A percentile compares a stretch with the other conserved stretches of the same genome.
Conservation (phyloP, 2,329 filamentous ascomycete genomes). For the Periconia sp. region DNA sequence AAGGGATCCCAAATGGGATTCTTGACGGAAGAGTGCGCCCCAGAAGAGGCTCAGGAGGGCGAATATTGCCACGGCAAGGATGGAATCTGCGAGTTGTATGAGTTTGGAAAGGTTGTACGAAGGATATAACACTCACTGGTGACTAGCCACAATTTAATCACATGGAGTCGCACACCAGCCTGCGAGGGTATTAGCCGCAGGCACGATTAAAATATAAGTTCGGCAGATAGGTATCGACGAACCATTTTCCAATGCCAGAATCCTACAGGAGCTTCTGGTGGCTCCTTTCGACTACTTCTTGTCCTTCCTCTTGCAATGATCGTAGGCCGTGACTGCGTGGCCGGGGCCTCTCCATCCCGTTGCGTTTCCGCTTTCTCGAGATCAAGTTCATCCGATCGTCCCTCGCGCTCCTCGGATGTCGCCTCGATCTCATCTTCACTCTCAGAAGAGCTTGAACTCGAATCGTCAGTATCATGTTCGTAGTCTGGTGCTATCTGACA, state of each 20-base stretch:
- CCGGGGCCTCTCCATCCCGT: slow-evolving; percentile 10
- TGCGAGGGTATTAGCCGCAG: neutral
- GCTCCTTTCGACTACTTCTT: slow-evolving; percentile 24
- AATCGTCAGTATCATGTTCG: slow-evolving; percentile 16
- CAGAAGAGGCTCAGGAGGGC: slow-evolving; percentile 34
- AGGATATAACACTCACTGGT: slow-evolving; percentile 31
- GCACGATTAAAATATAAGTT: neutral
- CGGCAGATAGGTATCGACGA: neutral
- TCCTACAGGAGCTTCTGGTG: slow-evolving; percentile 22
- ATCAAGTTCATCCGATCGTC: slow-evolving; percentile 3
- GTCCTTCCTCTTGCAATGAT: slow-evolving; percentile 21
- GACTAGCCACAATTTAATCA: slow-evolving; percentile 32
- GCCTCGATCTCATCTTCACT: slow-evolving; percentile 14
- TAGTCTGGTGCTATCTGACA: slow-evolving; percentile 37
- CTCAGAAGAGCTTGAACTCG: slow-evolving; percentile 15
- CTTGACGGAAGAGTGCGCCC: slow-evolving; percentile 36
- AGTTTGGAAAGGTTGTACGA: too few relatives aligned
- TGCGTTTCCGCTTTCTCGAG: slow-evolving; percentile 32
- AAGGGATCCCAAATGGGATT: slow-evolving; percentile 41
- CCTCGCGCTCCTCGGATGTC: slow-evolving; percentile 1
- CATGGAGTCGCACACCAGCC: slow-evolving; percentile 37
- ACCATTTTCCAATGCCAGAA: slow-evolving; percentile 40
- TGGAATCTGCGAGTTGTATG: slow-evolving; percentile 30
- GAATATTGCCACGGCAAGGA: slow-evolving; percentile 32
- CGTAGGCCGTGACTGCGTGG: slow-evolving; percentile 13